These are phyloP conservation scores for Ormosia semicastrata DNA, from an alignment of 306 rosid genomes.

Conservation along the genomic window DNA sequence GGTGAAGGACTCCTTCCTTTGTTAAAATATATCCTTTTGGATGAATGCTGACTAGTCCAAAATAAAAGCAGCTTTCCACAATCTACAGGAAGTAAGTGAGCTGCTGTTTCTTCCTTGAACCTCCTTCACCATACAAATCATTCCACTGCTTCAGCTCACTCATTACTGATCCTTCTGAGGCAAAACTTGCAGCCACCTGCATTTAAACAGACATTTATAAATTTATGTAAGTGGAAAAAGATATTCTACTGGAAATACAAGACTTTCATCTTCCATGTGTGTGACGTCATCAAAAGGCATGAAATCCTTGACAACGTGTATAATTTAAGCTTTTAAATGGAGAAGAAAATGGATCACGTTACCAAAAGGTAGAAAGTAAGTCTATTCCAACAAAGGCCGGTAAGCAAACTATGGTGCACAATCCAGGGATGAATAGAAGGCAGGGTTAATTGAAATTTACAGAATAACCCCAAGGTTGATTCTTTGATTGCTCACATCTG, in stretches of 20 bases:
- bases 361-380: neutral
- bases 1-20: slow-evolving; percentile 21
- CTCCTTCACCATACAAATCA: slow-evolving; percentile 88
- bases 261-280: neutral
- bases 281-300: neutral
- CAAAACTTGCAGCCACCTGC: slow-evolving; percentile 94
- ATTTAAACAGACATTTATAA: slow-evolving; percentile 16
- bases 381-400: neutral
- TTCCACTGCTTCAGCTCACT: slow-evolving; percentile 92
- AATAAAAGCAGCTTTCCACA: slow-evolving; percentile 3
- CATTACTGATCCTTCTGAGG: slow-evolving; percentile 85
- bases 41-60: slow-evolving; percentile 22
- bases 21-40: slow-evolving; percentile 22
- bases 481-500: neutral
- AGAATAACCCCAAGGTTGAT: neutral
- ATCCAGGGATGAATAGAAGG: neutral
- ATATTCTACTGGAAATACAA: neutral
- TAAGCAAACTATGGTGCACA: neutral
- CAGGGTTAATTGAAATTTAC: neutral
- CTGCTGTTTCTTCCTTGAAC: slow-evolving; percentile 93
- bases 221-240: neutral
- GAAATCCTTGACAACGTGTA: neutral
- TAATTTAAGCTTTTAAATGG: neutral
- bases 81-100: slow-evolving; percentile 83
- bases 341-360: neutral